A percentile compares a stretch with the other conserved stretches of the same genome.
phyloP scores from a whole-genome alignment of 176 grass and related monocot species.

The Carex scoparia region DNA sequence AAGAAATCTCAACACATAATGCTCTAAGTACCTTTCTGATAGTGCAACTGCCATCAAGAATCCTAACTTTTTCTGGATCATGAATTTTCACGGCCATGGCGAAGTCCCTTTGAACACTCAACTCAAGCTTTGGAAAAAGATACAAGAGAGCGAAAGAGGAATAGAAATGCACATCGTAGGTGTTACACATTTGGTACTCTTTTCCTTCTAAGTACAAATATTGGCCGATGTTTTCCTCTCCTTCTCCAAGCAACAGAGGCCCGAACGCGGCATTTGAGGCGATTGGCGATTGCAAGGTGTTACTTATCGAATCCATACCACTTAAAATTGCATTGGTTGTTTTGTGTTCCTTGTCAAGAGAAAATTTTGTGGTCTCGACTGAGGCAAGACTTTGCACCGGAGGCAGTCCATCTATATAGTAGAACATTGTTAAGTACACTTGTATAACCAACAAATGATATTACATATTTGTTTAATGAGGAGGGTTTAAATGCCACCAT shows the following conservation, averaged over 20 bases:
- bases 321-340: slow-evolving; percentile 36
- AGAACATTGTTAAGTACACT: neutral
- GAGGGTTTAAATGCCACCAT: too few species aligned
- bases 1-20: too few species aligned
- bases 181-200: slow-evolving; percentile 92
- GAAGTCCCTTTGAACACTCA: slow-evolving; percentile 78
- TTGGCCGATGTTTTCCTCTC: slow-evolving; percentile 81
- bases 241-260: slow-evolving; percentile 37
- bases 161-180: slow-evolving; percentile 97
- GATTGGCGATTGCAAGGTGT: slow-evolving; percentile 25
- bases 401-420: slow-evolving; percentile 46
- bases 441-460: too few species aligned
- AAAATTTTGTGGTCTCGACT: slow-evolving; percentile 35
- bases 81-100: slow-evolving; percentile 67
- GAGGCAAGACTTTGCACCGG: slow-evolving; percentile 45
- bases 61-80: slow-evolving; percentile 44
- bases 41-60: slow-evolving; percentile 31
- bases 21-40: slow-evolving; percentile 24
- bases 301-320: slow-evolving; percentile 39
- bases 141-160: slow-evolving; percentile 58
- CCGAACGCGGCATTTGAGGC: slow-evolving; percentile 43
- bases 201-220: slow-evolving; percentile 86
- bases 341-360: slow-evolving; percentile 31
- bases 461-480: too few species aligned
- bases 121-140: slow-evolving; percentile 69